Evolutionary conservation across 495 filamentous ascomycete species (phyloP).

Genomic region (Penicillium dipodomyicola): DNA sequence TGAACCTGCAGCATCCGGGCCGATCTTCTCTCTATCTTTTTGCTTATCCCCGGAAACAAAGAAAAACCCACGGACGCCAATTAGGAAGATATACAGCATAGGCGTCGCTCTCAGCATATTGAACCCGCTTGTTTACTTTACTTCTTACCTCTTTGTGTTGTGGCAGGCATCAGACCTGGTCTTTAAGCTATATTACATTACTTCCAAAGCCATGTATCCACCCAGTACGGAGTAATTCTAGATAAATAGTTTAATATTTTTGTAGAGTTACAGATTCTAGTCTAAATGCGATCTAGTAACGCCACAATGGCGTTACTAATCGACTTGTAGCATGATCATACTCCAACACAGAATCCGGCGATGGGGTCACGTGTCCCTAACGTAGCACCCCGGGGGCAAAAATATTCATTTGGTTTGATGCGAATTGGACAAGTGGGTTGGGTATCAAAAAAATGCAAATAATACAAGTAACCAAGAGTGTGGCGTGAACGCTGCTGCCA

Average conservation of each 20-base stretch:
- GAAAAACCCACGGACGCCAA: not conserved
- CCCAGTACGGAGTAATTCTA: too few species aligned
- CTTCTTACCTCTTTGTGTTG: not conserved
- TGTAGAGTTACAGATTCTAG: not conserved
- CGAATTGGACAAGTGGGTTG: conserved; percentile 18
- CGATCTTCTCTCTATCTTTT: conserved; percentile 3
- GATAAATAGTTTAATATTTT: too few species aligned
- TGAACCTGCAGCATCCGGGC: conserved; percentile 5
- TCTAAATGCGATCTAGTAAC: not conserved
- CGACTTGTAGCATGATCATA: not conserved
- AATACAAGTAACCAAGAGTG: conserved; percentile 6
- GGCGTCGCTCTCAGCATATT: not conserved
- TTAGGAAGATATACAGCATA: not conserved
- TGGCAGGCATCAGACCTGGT: not conserved
- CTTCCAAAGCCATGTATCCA: too few species aligned
- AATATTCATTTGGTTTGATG: conserved; percentile 2
- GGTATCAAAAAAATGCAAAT: conserved; percentile 22
- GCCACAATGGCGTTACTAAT: conserved; percentile 8
- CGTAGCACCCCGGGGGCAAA: not conserved
- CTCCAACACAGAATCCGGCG: not conserved
- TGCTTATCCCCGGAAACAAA: not conserved
- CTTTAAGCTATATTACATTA: not conserved
- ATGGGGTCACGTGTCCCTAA: conserved; percentile 3
- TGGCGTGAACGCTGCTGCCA: not conserved
- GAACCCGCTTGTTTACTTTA: not conserved